Conservation (phyloP, 2,329 filamentous ascomycete genomes). For the Gnomoniopsis smithogilvyi region DNA sequence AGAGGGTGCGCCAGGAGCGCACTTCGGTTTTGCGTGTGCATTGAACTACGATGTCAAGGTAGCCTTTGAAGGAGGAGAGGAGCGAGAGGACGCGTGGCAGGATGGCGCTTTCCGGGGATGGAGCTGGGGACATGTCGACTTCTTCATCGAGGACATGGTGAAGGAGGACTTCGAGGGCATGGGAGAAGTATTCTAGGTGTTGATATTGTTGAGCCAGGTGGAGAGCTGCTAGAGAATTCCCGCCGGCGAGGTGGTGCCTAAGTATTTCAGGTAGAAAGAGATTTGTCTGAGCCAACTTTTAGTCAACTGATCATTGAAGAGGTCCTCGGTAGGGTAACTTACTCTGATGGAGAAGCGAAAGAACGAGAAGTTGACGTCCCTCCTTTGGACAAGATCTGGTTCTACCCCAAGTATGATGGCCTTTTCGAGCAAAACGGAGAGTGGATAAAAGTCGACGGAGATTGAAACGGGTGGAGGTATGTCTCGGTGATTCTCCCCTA, state of each 20-base stretch:
- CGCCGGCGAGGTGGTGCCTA: conserved; percentile 71
- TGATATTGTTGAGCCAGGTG: conserved; percentile 82
- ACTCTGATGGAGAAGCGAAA: conserved; percentile 86
- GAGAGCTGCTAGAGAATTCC: conserved; percentile 76
- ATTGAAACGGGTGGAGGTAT: conserved; percentile 73
- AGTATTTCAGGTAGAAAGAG: conserved; percentile 89
- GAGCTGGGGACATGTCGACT: conserved; percentile 65
- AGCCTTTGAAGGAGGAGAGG: conserved; percentile 73
- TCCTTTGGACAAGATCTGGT: conserved; percentile 86
- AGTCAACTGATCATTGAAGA: conserved; percentile 13
- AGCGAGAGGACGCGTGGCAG: conserved; percentile 62
- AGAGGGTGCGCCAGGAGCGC: conserved; percentile 90
- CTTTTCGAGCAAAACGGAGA: conserved; percentile 84
- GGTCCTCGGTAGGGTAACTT: conserved; percentile 34
- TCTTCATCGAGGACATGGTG: conserved; percentile 94
- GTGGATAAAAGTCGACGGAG: conserved; percentile 89
- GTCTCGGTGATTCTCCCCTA: conserved; percentile 63
- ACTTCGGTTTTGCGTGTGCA: conserved; percentile 97
- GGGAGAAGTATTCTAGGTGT: conserved; percentile 84
- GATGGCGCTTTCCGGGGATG: conserved; percentile 60
- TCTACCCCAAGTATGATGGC: conserved; percentile 89
- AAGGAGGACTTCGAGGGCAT: conserved; percentile 86
- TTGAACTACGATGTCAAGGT: conserved; percentile 92
- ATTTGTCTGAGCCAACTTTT: conserved; percentile 63
- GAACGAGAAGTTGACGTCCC: conserved; percentile 87